phyloP scores from a whole-genome alignment of 495 filamentous ascomycete genomes.

The Podospora australis region DNA sequence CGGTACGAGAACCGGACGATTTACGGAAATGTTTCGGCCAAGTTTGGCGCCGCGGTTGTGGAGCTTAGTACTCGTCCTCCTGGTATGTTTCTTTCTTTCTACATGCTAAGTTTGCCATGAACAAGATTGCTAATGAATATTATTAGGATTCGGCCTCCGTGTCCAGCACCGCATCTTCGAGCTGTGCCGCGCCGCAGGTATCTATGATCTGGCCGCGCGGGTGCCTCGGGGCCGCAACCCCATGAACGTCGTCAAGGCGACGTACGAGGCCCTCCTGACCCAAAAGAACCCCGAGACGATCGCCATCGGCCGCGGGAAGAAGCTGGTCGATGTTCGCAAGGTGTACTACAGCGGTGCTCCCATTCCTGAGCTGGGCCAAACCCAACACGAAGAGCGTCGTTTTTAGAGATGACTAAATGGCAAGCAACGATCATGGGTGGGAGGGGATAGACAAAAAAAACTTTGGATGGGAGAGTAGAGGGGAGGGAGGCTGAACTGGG shows the following conservation, averaged over 20 bases:
- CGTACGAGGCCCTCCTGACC: conserved; percentile 69
- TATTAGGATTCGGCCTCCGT: conserved; percentile 68
- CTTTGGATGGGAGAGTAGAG: no score
- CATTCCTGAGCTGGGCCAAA: no score
- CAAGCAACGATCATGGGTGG: no score
- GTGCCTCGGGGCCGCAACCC: conserved; percentile 77
- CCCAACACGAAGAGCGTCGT: no score
- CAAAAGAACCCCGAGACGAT: conserved; percentile 85
- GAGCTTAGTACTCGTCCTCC: conserved; percentile 76
- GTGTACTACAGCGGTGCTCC: conserved; percentile 90
- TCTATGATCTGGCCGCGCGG: conserved; percentile 75
- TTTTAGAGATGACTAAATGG: no score
- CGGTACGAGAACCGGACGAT: conserved; percentile 90
- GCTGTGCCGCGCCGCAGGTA: conserved; percentile 76
- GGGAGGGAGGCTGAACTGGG: no score
- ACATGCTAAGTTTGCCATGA: background rate
- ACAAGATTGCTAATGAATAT: background rate
- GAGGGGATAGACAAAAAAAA: no score
- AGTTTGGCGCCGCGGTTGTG: conserved; percentile 77
- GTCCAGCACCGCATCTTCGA: conserved; percentile 88
- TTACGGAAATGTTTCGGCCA: conserved; percentile 74
- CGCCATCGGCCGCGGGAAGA: conserved; percentile 79
- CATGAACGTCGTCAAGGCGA: conserved; percentile 94
- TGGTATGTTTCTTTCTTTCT: conserved; percentile 51
- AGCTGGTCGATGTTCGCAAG: conserved; percentile 91